Percentiles rank a stretch among this genome's conserved stretches.
Evolutionary conservation across 1,284 basidiomycete genomes (phyloP).

Genomic region (Austroboletus olivaceoglutinosus): DNA sequence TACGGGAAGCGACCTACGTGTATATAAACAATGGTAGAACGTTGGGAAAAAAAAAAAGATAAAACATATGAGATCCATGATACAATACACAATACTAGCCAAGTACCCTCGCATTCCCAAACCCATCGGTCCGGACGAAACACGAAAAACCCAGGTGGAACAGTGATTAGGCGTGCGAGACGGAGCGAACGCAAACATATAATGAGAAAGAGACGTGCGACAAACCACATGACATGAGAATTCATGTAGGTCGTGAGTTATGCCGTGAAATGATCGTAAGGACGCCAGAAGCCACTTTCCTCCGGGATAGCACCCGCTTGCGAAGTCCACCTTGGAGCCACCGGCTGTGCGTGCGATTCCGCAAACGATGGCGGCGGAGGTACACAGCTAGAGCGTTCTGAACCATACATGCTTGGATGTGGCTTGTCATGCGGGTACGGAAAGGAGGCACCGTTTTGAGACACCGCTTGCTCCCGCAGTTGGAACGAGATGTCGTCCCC

Average conservation of each 20-base stretch:
- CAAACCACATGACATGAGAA: background rate
- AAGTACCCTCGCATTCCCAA: background rate
- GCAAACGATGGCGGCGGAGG: conserved; percentile 18
- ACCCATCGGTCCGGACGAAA: background rate
- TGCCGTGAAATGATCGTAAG: conserved; percentile 27
- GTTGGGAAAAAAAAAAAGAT: background rate
- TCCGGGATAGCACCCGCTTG: conserved; percentile 21
- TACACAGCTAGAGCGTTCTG: conserved; percentile 22
- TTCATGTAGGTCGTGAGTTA: conserved; percentile 10
- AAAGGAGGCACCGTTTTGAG: conserved; percentile 19
- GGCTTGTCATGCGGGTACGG: conserved; percentile 26
- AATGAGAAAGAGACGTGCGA: background rate
- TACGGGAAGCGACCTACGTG: background rate
- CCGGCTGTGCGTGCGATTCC: conserved; percentile 18
- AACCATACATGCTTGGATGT: conserved; percentile 20
- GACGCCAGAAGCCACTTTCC: conserved; percentile 22
- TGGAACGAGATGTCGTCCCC: conserved; percentile 19
- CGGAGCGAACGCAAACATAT: background rate
- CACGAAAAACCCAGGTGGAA: conserved; percentile 5
- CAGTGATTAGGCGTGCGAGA: background rate
- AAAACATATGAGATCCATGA: background rate
- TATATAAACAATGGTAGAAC: background rate
- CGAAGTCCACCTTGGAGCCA: conserved; percentile 18
- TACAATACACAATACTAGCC: conserved; percentile 15
- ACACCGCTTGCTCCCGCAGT: conserved; percentile 17